Percentiles rank a stretch among this genome's conserved stretches.
These are phyloP conservation scores for Claviceps paspali DNA, from an alignment of 2,329 filamentous ascomycete species.

Conservation along the genomic window DNA sequence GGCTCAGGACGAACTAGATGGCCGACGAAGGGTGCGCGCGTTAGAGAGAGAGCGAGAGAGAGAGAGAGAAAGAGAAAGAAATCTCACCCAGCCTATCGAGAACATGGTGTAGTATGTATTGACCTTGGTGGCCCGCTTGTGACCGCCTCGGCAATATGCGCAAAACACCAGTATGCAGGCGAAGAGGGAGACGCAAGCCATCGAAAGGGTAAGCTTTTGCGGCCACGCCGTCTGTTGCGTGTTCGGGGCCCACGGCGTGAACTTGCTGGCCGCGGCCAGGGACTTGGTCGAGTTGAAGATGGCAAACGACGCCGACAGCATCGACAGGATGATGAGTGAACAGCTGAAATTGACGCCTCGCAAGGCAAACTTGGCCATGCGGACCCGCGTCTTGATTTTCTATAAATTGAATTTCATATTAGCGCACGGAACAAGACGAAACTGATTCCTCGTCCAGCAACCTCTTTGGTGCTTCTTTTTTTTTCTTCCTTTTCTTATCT, in stretches of 20 bases:
- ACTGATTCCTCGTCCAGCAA: too few relatives aligned
- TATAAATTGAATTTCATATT: constrained; percentile 21
- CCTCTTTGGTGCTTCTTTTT: neutral
- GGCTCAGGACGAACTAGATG: constrained; percentile 65
- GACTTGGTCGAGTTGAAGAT: constrained; percentile 82
- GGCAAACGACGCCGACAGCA: constrained; percentile 73
- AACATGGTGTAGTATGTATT: constrained; percentile 93
- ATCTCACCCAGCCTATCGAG: constrained; percentile 57
- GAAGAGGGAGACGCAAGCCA: constrained; percentile 65
- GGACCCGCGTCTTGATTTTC: constrained; percentile 86
- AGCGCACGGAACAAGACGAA: too few relatives aligned
- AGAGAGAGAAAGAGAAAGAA: too few relatives aligned
- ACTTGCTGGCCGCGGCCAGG: constrained; percentile 59
- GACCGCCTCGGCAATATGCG: constrained; percentile 78
- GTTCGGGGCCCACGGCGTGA: constrained; percentile 69
- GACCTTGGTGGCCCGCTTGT: constrained; percentile 78
- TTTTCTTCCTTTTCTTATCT: neutral
- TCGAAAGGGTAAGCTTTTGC: constrained; percentile 65
- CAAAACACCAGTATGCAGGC: constrained; percentile 69
- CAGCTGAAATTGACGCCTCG: constrained; percentile 94
- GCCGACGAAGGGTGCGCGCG: neutral
- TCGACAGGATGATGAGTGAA: constrained; percentile 82
- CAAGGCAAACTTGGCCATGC: constrained; percentile 89
- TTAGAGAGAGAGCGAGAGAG: too few relatives aligned
- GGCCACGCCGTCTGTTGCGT: constrained; percentile 63